Evolutionary conservation across 495 filamentous ascomycete genomes (phyloP).

Genomic region (Penicillium subrubescens): DNA sequence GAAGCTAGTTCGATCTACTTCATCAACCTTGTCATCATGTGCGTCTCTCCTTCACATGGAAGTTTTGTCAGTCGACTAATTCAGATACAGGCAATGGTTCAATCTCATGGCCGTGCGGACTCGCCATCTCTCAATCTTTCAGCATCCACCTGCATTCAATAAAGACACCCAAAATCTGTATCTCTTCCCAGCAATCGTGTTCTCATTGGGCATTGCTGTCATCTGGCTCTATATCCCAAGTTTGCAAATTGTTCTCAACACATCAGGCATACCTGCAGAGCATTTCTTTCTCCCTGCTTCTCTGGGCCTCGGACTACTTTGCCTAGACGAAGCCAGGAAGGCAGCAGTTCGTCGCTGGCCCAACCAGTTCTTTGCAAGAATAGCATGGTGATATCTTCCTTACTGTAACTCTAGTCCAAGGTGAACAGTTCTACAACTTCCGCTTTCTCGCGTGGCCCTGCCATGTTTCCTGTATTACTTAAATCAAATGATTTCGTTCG

Average conservation of each 20-base stretch:
- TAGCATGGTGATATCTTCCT: conserved; percentile 20
- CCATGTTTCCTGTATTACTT: too few species aligned
- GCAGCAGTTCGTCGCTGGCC: conserved; percentile 27
- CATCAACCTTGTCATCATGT: conserved; percentile 36
- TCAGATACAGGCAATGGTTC: conserved; percentile 61
- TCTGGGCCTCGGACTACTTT: conserved; percentile 61
- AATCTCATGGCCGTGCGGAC: conserved; percentile 67
- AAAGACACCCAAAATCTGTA: conserved; percentile 59
- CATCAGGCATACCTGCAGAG: conserved; percentile 60
- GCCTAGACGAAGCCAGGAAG: conserved; percentile 32
- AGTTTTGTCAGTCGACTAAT: not conserved
- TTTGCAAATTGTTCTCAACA: conserved; percentile 56
- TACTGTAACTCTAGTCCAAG: not conserved
- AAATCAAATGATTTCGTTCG: too few species aligned
- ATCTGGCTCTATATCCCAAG: conserved; percentile 64
- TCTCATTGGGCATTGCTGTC: conserved; percentile 62
- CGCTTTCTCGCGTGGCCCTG: too few species aligned
- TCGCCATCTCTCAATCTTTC: conserved; percentile 64
- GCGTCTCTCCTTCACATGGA: not conserved
- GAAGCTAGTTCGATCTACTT: conserved; percentile 36
- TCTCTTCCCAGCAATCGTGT: conserved; percentile 64
- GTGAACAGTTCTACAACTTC: too few species aligned
- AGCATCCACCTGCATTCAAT: conserved; percentile 63
- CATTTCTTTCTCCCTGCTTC: conserved; percentile 67
- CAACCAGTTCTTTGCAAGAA: conserved; percentile 13